These are phyloP conservation scores for Cucurbita maxima DNA, from an alignment of 306 rosid genomes.

Conservation along the genomic window DNA sequence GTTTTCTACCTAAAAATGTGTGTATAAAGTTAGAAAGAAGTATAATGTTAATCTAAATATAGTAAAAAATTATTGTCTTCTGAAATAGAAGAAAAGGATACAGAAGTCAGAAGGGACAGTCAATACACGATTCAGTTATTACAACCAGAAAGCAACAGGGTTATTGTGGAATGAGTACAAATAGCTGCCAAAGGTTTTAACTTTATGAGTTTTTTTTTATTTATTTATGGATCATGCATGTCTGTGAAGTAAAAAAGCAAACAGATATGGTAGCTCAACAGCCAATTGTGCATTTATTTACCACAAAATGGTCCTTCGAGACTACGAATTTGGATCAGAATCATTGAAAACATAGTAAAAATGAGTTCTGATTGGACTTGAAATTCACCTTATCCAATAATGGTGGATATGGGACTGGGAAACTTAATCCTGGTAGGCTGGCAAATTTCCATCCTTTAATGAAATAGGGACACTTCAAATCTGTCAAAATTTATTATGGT, in stretches of 20 bases:
- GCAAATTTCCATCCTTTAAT: constrained; percentile 1
- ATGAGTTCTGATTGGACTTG: neutral
- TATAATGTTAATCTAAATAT: too few species aligned
- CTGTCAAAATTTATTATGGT: constrained; percentile 9
- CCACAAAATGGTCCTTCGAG: neutral
- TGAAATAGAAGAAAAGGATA: neutral
- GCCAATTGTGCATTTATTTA: neutral
- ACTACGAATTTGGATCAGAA: neutral
- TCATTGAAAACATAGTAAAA: neutral
- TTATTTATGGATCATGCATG: neutral
- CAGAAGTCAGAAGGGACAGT: neutral
- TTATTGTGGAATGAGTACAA: neutral
- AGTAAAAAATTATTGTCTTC: neutral
- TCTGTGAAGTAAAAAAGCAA: neutral
- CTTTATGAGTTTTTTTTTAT: neutral
- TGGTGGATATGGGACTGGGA: constrained; percentile 5
- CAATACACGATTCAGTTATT: neutral
- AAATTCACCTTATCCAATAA: neutral
- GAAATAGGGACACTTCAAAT: constrained; percentile 2
- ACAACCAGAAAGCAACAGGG: neutral
- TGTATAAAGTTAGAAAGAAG: too few species aligned
- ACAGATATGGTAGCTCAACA: neutral
- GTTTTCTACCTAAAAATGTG: too few species aligned
- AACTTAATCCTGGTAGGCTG: constrained; percentile 1
- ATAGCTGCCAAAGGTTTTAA: neutral